Conservation (phyloP, 805 yeast species). For the Hanseniaspora thailandica region DNA sequence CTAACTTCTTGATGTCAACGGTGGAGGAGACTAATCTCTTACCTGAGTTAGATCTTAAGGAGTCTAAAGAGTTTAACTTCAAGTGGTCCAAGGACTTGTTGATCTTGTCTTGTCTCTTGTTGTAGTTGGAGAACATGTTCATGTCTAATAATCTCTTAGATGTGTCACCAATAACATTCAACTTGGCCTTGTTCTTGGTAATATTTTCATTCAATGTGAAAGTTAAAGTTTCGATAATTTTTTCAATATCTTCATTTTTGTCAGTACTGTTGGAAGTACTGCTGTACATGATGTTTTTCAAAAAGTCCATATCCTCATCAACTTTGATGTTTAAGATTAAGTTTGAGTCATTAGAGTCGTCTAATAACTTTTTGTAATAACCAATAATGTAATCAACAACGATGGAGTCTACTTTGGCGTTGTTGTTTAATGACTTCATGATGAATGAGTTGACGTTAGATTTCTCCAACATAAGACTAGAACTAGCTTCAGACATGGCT, state of each 20-base stretch:
- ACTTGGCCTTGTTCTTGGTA: slow-evolving; percentile 56
- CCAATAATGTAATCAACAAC: slow-evolving; percentile 86
- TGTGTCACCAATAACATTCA: slow-evolving; percentile 73
- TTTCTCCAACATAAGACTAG: slow-evolving; percentile 3
- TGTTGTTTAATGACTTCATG: neutral
- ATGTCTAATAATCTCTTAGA: slow-evolving; percentile 76
- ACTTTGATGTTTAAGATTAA: slow-evolving; percentile 60
- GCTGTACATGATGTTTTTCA: slow-evolving; percentile 51
- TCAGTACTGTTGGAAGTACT: slow-evolving; percentile 45
- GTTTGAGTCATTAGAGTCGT: slow-evolving; percentile 71
- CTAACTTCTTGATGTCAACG: slow-evolving; percentile 92
- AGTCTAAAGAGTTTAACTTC: slow-evolving; percentile 39
- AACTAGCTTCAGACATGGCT: neutral
- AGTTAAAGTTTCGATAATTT: slow-evolving; percentile 26
- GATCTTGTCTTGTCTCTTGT: slow-evolving; percentile 49
- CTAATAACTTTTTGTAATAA: slow-evolving; percentile 71
- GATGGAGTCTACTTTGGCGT: slow-evolving; percentile 56
- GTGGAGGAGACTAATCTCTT: slow-evolving; percentile 87
- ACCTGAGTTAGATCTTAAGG: slow-evolving; percentile 77
- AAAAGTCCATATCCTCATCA: slow-evolving; percentile 53
- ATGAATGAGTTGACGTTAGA: slow-evolving; percentile 11
- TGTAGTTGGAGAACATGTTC: slow-evolving; percentile 53
- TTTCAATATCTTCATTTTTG: slow-evolving; percentile 40
- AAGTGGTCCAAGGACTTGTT: slow-evolving; percentile 65
- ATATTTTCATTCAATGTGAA: slow-evolving; percentile 42